Evolutionary conservation across 345 rosid genomes (phyloP).

Genomic region (Hibiscus trionum): DNA sequence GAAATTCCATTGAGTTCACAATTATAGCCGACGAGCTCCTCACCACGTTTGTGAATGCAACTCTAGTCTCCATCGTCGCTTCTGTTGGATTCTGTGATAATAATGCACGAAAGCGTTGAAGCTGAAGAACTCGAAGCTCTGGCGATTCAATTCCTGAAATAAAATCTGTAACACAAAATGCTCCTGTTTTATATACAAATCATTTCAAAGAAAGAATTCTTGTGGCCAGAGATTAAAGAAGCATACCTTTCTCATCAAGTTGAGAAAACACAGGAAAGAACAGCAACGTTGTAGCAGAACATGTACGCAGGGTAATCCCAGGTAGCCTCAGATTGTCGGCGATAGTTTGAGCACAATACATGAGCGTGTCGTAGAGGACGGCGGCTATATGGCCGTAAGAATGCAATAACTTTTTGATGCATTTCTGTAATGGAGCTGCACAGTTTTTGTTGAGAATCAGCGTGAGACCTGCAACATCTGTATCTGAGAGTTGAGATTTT

Average conservation of each 20-base stretch:
- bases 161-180: not conserved
- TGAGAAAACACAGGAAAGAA: not conserved
- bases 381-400: not conserved
- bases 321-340: not conserved
- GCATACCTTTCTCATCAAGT: not conserved
- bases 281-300: not conserved
- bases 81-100: not conserved
- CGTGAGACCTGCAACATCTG: not conserved
- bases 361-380: not conserved
- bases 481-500: not conserved
- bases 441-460: not conserved
- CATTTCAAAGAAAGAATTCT: no score
- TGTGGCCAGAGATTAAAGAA: not conserved
- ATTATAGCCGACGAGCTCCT: conserved; percentile 17
- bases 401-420: not conserved
- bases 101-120: not conserved
- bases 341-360: not conserved
- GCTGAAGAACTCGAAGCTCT: not conserved
- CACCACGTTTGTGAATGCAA: not conserved
- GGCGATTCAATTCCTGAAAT: not conserved
- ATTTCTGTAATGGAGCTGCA: not conserved
- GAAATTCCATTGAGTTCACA: conserved; percentile 25
- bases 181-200: no score
- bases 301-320: not conserved
- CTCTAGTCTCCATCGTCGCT: not conserved